Conservation (phyloP, 2,329 filamentous ascomycete genomes). For the Ophiostoma ips region DNA sequence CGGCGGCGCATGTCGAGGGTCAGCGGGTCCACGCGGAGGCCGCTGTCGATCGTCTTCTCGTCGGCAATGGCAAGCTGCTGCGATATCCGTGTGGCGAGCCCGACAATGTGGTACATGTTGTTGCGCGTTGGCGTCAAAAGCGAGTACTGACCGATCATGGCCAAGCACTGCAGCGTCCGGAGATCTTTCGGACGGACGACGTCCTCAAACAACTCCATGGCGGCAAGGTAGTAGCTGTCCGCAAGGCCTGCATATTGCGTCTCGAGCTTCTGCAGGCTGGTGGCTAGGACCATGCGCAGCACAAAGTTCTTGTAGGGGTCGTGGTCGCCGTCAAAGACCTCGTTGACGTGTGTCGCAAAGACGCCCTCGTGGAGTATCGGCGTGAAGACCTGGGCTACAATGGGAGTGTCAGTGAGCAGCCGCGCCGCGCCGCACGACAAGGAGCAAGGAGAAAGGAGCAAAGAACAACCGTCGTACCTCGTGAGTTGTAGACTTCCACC, state of each 20-base stretch:
- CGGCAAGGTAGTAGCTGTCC: conserved; percentile 87
- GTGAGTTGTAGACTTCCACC: conserved; percentile 72
- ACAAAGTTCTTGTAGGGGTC: conserved; percentile 82
- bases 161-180: conserved; percentile 78
- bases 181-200: conserved; percentile 82
- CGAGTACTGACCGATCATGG: conserved; percentile 81
- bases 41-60: conserved; percentile 69
- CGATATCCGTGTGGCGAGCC: conserved; percentile 72
- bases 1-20: conserved; percentile 82
- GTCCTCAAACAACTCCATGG: conserved; percentile 69
- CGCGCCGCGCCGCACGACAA: neutral
- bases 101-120: conserved; percentile 85
- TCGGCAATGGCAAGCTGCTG: conserved; percentile 80
- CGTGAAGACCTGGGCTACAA: conserved; percentile 69
- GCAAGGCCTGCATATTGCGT: conserved; percentile 82
- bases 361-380: conserved; percentile 75
- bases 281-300: conserved; percentile 81
- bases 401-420: neutral
- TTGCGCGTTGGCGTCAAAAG: conserved; percentile 82
- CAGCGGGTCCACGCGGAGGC: conserved; percentile 49
- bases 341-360: conserved; percentile 62
- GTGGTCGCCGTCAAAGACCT: conserved; percentile 61
- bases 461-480: conserved; percentile 46
- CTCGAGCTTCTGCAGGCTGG: conserved; percentile 85
- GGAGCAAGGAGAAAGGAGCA: neutral